Evolutionary conservation across 495 filamentous ascomycete genomes (phyloP), one percentile per base, ranked within the genome.

Genomic region (Poronia punctata): DNA sequence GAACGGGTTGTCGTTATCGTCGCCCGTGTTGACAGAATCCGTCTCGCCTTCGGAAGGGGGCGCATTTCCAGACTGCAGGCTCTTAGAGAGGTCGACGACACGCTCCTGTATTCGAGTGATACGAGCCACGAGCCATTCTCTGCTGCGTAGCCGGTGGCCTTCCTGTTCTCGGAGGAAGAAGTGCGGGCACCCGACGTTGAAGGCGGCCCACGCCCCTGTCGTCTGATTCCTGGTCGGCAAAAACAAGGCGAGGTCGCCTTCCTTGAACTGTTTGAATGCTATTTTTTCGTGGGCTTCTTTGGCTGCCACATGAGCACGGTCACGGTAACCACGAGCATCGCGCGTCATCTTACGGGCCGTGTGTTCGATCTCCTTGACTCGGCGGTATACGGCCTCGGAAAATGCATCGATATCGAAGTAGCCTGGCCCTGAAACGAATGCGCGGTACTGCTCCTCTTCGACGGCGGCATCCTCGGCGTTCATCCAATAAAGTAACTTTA

Each of bases 131-230:
- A 99, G 76, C 87, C 89, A 99, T 51, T 97, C 93, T 17, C 87
- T 73, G 20, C 71, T 76, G 27, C 80, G 71, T 9, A 99, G 72
- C 43, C 88, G 84, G 53, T 97, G 93, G 0, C 72, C 70, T 40
- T 95, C 88, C 60, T 93, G 86, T 60, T 99, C 92, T 21, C 87
- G 83, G 0, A 99, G 69, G 67, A 99, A 99, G 65, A 88, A 96
- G 60, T 99, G 92, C 10, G 92, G 92, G 36, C 87, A 90, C 1
- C 88, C 88, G 32, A 97, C 82, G 54, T 99, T 99, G 69, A 99
- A 99, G 3, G 93, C 92, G 4, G 92, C 92, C 92, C 92, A 99
- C 3, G 92, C 88, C 7, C 92, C 81, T 4, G 88, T 92, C 17
- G 82, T 83, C 57, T 95, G 88, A 48, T 97, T 96, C 16, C 88